Evolutionary conservation across 148 eudicot genomes (phyloP).

Genomic region (Linanthus parryae): DNA sequence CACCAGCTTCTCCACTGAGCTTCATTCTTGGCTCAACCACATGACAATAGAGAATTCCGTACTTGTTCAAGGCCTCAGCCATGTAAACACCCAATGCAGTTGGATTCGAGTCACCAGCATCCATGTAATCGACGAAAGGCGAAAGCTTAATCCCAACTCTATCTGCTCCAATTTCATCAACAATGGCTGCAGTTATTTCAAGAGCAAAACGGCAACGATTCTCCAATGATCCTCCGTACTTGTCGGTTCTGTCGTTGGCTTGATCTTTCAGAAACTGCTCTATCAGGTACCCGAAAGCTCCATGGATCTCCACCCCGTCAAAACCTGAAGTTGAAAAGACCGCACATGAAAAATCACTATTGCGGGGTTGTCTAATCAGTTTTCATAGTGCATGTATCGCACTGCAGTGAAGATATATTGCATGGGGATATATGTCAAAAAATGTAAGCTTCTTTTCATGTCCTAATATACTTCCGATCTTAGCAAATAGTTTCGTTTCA

Average conservation of each 20-base stretch:
- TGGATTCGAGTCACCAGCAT: slow-evolving; percentile 41
- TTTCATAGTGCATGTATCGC: too few species aligned
- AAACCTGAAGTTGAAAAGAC: slow-evolving; percentile 25
- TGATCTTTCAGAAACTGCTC: slow-evolving; percentile 45
- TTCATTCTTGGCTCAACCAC: slow-evolving; percentile 38
- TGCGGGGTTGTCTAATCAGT: too few species aligned
- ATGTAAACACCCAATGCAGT: slow-evolving; percentile 30
- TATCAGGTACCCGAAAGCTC: slow-evolving; percentile 45
- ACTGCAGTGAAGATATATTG: too few species aligned
- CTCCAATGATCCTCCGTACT: slow-evolving; percentile 47
- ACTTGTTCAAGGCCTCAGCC: slow-evolving; percentile 28
- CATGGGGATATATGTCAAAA: too few species aligned
- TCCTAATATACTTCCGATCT: too few species aligned
- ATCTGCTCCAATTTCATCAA: slow-evolving; percentile 37
- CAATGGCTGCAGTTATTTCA: slow-evolving; percentile 35
- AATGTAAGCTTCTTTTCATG: too few species aligned
- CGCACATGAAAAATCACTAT: too few species aligned
- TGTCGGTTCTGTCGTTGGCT: slow-evolving; percentile 47
- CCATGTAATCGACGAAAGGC: slow-evolving; percentile 34
- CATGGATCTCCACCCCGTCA: slow-evolving; percentile 46
- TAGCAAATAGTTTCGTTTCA: too few species aligned
- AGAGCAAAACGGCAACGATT: slow-evolving; percentile 46
- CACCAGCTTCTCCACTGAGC: slow-evolving; percentile 15
- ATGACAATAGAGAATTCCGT: slow-evolving; percentile 23
- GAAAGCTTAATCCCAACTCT: slow-evolving; percentile 44